These are phyloP conservation scores for Peronospora farinosa DNA, from an alignment of 352 stramenopile genomes.

Conservation along the genomic window DNA sequence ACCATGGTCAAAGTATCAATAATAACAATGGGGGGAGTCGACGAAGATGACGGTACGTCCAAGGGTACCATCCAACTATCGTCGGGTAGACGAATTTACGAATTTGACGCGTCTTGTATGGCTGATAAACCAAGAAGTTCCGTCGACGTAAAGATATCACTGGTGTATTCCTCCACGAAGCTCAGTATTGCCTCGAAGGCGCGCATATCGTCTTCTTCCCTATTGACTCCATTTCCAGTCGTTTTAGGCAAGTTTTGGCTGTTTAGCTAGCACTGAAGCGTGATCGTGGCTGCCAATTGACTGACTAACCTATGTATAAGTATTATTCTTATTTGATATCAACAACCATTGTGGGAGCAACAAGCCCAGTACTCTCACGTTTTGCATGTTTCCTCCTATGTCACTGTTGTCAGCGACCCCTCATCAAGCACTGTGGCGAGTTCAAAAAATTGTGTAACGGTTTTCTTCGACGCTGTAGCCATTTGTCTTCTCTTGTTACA, in stretches of 20 bases:
- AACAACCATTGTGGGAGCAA: too few relatives aligned
- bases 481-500: too few relatives aligned
- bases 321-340: too few relatives aligned
- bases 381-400: too few relatives aligned
- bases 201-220: constrained; percentile 23
- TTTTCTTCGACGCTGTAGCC: too few relatives aligned
- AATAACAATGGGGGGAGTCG: constrained; percentile 2
- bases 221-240: constrained; percentile 21
- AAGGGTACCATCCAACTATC: neutral
- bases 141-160: constrained; percentile 6
- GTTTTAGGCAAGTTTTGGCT: constrained; percentile 21
- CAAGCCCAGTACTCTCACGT: too few relatives aligned
- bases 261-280: too few relatives aligned
- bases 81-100: constrained; percentile 10
- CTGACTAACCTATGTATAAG: too few relatives aligned
- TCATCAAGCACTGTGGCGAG: too few relatives aligned
- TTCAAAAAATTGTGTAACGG: too few relatives aligned
- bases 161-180: constrained; percentile 29
- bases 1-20: constrained; percentile 4
- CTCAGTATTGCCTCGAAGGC: constrained; percentile 26
- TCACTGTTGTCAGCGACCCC: too few relatives aligned
- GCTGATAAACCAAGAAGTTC: constrained; percentile 15
- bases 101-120: constrained; percentile 16
- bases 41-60: constrained; percentile 4
- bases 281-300: too few relatives aligned